These are phyloP conservation scores for Cenchrus americanus DNA, from an alignment of 176 grass and related monocot species.

Conservation along the genomic window DNA sequence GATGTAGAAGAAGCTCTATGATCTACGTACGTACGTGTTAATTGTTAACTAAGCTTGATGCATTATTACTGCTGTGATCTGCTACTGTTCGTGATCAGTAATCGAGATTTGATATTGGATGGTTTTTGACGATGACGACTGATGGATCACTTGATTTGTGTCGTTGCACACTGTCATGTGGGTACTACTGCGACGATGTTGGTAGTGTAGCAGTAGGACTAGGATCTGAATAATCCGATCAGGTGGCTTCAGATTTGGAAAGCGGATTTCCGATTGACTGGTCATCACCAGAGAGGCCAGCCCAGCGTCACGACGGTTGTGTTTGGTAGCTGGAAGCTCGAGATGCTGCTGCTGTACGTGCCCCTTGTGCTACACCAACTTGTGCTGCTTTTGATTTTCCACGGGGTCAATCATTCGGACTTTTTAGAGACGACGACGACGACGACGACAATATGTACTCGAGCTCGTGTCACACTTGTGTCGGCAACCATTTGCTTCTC, in stretches of 20 bases:
- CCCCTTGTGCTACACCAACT: too few relatives aligned
- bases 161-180: not conserved
- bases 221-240: slow-evolving; percentile 10
- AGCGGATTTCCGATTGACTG: slow-evolving; percentile 39
- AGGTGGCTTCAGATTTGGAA: slow-evolving; percentile 42
- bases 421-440: slow-evolving; percentile 30
- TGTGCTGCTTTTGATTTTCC: slow-evolving; percentile 32
- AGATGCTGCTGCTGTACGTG: not conserved
- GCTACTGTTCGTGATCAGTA: not conserved
- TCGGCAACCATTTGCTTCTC: not conserved
- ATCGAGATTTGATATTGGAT: not conserved
- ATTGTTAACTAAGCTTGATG: too few relatives aligned
- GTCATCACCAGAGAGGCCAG: not conserved
- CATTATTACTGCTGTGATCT: too few relatives aligned
- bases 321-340: slow-evolving; percentile 27
- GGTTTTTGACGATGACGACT: not conserved
- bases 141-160: not conserved
- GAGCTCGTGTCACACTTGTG: not conserved
- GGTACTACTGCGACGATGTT: not conserved
- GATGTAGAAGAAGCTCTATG: too few relatives aligned
- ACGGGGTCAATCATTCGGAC: slow-evolving; percentile 49
- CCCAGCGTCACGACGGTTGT: not conserved
- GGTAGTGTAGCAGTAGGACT: not conserved
- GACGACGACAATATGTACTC: not conserved
- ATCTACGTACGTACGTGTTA: too few relatives aligned